Base-by-base conservation (phyloP, 139 green algal species). In the Haematococcus lacustris region DNA sequence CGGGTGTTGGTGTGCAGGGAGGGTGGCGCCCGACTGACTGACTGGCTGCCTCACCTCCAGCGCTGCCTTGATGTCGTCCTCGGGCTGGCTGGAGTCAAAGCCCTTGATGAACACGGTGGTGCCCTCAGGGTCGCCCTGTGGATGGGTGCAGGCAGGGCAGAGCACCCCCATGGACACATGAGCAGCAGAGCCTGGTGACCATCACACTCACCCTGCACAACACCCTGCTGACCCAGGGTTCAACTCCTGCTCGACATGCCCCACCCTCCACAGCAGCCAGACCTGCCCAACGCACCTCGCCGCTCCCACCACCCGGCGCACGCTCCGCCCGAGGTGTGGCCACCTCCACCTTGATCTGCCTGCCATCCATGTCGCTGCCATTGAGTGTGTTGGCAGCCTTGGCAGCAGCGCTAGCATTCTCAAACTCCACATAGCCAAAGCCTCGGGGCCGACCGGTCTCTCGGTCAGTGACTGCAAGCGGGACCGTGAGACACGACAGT, bases 381-480 rank as follows among this genome's bases (percentile, higher is more conserved):
- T 84, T 85, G 37, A 83, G 71, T 43, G 74, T 35, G 40, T 66
- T 70, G 5, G 84, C 66, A 13, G 87, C 87, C 74, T 86, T 82
- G 38, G 77, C 53, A 7, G 84, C 85, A 25, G 35, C 77, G 34
- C 51, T 76, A 30, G 76, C 34, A 0, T 66, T 70, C 5, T 35
- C 75, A 61, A 94, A 94, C 38, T 92, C 83, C 17, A 94, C 80
- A 79, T 94, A 86, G 1, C 70, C 81, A 73, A 90, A 94, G 38
- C 89, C 89, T n/a, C 82, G 76, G 26, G 86, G 65, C 38, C 80
- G 75, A 47, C 87, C 87, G 4, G 83, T 88, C 59, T 86, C 78
- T 32, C 72, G 74, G 79, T 86, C 85, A 34, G 57, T 67, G 21
- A 68, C 81, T 75, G 75, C 33, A 65, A n/a, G n/a, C n/a, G n/a